phyloP scores from a whole-genome alignment of 2,329 filamentous ascomycete genomes.

The Neonectria coccinea region DNA sequence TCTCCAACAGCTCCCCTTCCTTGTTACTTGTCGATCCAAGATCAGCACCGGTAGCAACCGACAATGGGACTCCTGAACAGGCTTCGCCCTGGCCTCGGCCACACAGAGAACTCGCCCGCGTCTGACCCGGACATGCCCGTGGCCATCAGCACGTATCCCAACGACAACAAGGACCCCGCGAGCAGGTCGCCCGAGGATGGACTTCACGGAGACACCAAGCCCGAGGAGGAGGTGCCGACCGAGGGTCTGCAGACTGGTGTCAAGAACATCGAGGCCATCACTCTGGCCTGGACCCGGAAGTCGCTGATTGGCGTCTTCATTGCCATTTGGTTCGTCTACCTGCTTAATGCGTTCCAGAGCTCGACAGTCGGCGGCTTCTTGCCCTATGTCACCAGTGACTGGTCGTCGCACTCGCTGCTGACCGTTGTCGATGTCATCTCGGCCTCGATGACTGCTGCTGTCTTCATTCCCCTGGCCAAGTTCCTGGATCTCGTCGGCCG shows the following conservation, averaged over 20 bases:
- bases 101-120: not conserved
- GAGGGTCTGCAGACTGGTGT: conserved; percentile 47
- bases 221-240: conserved; percentile 2
- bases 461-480: conserved; percentile 71
- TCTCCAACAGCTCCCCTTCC: not conserved
- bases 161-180: conserved; percentile 25
- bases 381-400: conserved; percentile 62
- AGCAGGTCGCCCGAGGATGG: conserved; percentile 28
- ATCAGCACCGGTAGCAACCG: conserved; percentile 8
- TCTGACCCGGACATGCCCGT: conserved; percentile 20
- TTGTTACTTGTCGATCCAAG: not conserved
- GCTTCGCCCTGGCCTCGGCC: conserved; percentile 18
- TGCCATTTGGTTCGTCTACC: conserved; percentile 60
- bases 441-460: conserved; percentile 65
- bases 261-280: conserved; percentile 52
- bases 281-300: conserved; percentile 51
- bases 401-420: conserved; percentile 63
- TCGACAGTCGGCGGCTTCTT: conserved; percentile 56
- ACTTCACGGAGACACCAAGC: not conserved
- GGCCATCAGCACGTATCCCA: conserved; percentile 12
- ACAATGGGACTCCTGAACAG: conserved; percentile 27
- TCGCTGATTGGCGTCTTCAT: conserved; percentile 51
- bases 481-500: conserved; percentile 72
- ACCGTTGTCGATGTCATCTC: conserved; percentile 65
- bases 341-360: conserved; percentile 62